Evolutionary conservation across 192 early-diverging fungal genomes (phyloP).

Genomic region (Gamsiella multidivaricata): DNA sequence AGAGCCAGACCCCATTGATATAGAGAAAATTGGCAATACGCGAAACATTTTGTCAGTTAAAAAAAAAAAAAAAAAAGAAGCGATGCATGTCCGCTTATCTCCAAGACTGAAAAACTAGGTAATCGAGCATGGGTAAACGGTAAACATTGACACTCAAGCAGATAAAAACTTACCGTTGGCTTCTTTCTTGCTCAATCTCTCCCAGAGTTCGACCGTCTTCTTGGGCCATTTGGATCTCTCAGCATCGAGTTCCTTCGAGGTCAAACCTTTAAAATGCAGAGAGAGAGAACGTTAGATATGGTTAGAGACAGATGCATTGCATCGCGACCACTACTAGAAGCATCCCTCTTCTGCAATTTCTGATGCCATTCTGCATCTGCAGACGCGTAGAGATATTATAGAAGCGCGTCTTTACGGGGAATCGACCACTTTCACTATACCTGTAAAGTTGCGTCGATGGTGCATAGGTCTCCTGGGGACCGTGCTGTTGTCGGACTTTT

Average conservation of each 20-base stretch:
- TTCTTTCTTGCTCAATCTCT: conserved; percentile 47
- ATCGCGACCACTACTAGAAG: background rate
- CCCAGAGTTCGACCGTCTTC: conserved; percentile 51
- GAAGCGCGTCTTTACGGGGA: background rate
- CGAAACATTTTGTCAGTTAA: too few species aligned
- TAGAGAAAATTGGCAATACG: background rate
- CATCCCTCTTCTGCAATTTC: background rate
- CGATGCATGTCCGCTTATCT: too few species aligned
- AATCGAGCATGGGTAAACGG: too few species aligned
- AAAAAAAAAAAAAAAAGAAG: too few species aligned
- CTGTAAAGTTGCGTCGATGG: conserved; percentile 52
- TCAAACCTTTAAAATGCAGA: conserved; percentile 19
- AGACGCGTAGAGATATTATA: background rate
- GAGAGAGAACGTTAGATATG: background rate
- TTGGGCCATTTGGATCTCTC: conserved; percentile 53
- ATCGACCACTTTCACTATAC: conserved; percentile 24
- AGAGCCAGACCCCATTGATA: background rate
- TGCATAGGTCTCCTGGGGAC: conserved; percentile 52
- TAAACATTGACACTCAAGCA: background rate
- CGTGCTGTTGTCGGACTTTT: conserved; percentile 27
- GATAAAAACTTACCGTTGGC: conserved; percentile 42
- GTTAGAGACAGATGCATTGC: background rate
- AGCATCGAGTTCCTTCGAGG: conserved; percentile 47
- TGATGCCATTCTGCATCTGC: background rate
- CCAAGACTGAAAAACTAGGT: too few species aligned